Percentiles rank a stretch among this genome's conserved stretches.
phyloP scores from a whole-genome alignment of 495 filamentous ascomycete species.

The Trichoderma gamsii region DNA sequence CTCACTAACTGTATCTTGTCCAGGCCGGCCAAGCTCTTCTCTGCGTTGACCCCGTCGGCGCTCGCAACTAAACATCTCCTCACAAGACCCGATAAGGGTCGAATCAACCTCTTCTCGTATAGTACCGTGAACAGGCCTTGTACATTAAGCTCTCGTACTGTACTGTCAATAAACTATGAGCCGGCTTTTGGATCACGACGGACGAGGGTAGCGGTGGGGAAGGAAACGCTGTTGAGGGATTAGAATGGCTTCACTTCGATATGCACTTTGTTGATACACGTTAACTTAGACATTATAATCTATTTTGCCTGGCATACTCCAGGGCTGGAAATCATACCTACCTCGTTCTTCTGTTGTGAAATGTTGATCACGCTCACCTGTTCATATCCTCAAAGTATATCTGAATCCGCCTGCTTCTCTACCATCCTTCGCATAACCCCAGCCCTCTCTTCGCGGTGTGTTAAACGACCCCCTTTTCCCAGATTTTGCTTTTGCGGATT shows the following conservation, averaged over 20 bases:
- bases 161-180: neutral
- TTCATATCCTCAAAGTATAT: neutral
- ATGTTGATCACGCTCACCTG: neutral
- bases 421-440: neutral
- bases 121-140: neutral
- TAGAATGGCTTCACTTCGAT: neutral
- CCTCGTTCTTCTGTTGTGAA: neutral
- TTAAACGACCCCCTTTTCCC: neutral
- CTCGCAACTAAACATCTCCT: neutral
- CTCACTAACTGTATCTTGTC: neutral
- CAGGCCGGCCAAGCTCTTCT: neutral
- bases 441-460: neutral
- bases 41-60: neutral
- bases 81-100: neutral
- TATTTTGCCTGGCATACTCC: neutral
- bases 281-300: neutral
- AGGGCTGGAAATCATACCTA: neutral
- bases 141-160: neutral
- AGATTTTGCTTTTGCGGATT: neutral
- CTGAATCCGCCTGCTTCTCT: neutral
- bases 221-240: neutral
- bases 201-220: neutral
- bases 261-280: neutral
- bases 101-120: neutral
- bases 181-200: neutral